These are phyloP conservation scores for Aspergillus viridinutans DNA, from an alignment of 2,329 filamentous ascomycete genomes.

Conservation along the genomic window DNA sequence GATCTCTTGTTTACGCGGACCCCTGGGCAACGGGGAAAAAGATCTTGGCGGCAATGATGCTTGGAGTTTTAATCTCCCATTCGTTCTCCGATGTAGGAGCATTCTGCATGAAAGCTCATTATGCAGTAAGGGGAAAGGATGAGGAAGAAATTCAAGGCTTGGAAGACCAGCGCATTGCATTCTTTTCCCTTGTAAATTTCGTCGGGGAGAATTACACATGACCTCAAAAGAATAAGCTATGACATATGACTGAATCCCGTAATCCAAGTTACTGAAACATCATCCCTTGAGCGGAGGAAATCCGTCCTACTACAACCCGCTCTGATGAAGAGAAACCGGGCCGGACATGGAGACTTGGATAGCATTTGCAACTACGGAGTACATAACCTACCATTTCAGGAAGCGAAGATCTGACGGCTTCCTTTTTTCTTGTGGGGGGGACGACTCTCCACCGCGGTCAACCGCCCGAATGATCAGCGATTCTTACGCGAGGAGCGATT, in stretches of 20 bases:
- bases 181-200: not conserved
- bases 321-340: not conserved
- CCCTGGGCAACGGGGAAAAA: slow-evolving; percentile 2
- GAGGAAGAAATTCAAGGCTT: not conserved
- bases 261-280: not conserved
- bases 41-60: slow-evolving; percentile 3
- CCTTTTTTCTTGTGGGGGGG: not conserved
- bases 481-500: slow-evolving; percentile 6
- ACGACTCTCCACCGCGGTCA: slow-evolving; percentile 11
- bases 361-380: not conserved
- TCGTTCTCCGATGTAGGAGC: slow-evolving; percentile 3
- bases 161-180: not conserved
- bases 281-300: not conserved
- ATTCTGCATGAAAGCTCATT: not conserved
- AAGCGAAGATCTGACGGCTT: slow-evolving; percentile 12
- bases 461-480: slow-evolving; percentile 15
- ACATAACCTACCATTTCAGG: not conserved
- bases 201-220: slow-evolving; percentile 1
- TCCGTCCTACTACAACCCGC: not conserved
- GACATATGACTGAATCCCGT: slow-evolving; percentile 2
- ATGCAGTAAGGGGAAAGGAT: not conserved
- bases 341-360: not conserved
- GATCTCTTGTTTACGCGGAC: not conserved
- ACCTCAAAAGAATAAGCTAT: slow-evolving; percentile 1
- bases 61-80: slow-evolving; percentile 2